phyloP scores from a whole-genome alignment of 2,329 filamentous ascomycete species.

The Epichloe aotearoae region DNA sequence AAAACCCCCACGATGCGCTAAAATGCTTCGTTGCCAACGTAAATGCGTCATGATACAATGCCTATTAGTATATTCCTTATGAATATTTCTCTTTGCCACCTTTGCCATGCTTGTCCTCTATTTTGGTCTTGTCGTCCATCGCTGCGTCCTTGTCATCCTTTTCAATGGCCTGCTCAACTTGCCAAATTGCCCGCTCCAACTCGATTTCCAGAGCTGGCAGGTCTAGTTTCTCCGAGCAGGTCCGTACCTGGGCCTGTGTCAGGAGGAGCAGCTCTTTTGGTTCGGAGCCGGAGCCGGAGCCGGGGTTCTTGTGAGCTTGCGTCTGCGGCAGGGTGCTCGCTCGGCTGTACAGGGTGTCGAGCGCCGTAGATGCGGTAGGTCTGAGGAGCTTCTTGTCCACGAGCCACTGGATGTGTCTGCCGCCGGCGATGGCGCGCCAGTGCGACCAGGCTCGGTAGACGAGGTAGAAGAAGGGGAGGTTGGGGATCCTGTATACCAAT shows the following conservation, averaged over 20 bases:
- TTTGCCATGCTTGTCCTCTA: slow-evolving; percentile 1
- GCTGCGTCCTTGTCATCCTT: slow-evolving; percentile 16
- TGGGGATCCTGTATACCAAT: slow-evolving; percentile 52
- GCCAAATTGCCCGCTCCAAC: slow-evolving; percentile 62
- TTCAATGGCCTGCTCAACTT: slow-evolving; percentile 44
- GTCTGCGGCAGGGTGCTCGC: slow-evolving; percentile 11
- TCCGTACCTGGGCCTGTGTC: slow-evolving; percentile 38
- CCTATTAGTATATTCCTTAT: neutral
- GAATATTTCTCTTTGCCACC: neutral
- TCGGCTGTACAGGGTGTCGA: slow-evolving; percentile 63
- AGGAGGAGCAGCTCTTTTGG: slow-evolving; percentile 27
- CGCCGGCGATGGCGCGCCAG: slow-evolving; percentile 74
- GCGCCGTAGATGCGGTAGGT: slow-evolving; percentile 48
- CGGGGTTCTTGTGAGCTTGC: neutral
- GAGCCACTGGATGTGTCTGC: slow-evolving; percentile 73
- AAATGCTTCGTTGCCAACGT: neutral
- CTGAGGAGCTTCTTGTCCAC: slow-evolving; percentile 58
- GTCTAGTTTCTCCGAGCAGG: slow-evolving; percentile 47
- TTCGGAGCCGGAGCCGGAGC: too few relatives aligned
- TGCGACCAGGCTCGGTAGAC: slow-evolving; percentile 85
- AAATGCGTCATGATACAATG: neutral
- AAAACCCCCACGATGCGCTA: neutral
- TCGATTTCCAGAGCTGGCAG: slow-evolving; percentile 60
- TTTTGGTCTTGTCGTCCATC: neutral
- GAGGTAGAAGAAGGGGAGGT: slow-evolving; percentile 94